These are phyloP conservation scores for Aspergillus oerlinghausenensis DNA, from an alignment of 2,329 filamentous ascomycete species.

Conservation along the genomic window DNA sequence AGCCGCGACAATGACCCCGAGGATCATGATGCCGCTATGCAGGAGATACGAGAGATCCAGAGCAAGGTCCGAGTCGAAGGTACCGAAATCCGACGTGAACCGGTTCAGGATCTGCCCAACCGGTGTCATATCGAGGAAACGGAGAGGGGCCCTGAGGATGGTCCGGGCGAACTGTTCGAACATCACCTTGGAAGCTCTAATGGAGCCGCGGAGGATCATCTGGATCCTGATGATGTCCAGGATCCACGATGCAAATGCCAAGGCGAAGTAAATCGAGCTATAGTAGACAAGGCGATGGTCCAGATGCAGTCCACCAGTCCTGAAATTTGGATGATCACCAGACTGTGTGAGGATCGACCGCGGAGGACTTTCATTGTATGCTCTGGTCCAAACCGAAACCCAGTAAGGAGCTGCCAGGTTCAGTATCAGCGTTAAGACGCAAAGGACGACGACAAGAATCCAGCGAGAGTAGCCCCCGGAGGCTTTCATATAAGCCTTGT, in stretches of 20 bases:
- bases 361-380: slow-evolving; percentile 2
- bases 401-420: slow-evolving; percentile 15
- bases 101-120: slow-evolving; percentile 71
- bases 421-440: slow-evolving; percentile 28
- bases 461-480: slow-evolving; percentile 65
- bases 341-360: background rate
- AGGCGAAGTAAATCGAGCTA: no score
- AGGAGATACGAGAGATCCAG: slow-evolving; percentile 58
- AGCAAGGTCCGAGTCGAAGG: slow-evolving; percentile 63
- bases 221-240: no score
- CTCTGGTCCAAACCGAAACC: slow-evolving; percentile 42
- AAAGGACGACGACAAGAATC: slow-evolving; percentile 51
- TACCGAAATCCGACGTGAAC: slow-evolving; percentile 70
- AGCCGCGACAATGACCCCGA: slow-evolving; percentile 63
- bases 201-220: no score
- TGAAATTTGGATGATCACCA: no score
- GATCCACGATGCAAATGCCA: no score
- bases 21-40: slow-evolving; percentile 56
- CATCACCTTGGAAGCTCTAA: no score
- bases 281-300: no score
- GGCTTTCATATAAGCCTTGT: slow-evolving; percentile 60
- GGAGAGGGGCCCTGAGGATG: slow-evolving; percentile 64
- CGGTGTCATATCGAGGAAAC: slow-evolving; percentile 74
- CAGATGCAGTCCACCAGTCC: no score
- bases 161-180: slow-evolving; percentile 62